Percentiles rank a stretch among this genome's conserved stretches.
Conservation (phyloP, 2,329 filamentous ascomycete species). For the Xylaria sp. region DNA sequence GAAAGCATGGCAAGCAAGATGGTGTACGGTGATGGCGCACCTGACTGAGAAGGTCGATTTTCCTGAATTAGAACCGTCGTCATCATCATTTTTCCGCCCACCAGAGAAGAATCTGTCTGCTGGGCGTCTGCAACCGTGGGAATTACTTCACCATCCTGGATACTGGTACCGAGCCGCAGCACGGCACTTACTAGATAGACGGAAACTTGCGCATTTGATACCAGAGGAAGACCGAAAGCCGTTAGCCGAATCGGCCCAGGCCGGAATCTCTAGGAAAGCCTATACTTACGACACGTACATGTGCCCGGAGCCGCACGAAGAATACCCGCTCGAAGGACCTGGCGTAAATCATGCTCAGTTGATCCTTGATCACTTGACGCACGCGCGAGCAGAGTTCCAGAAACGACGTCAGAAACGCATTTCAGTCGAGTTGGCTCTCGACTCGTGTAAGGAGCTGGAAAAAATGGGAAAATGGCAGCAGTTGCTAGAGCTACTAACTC, state of each 20-base stretch:
- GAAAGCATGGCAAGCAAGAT: slow-evolving; percentile 88
- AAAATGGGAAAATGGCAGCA: slow-evolving; percentile 57
- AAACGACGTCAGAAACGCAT: slow-evolving; percentile 58
- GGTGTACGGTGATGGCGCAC: slow-evolving; percentile 67
- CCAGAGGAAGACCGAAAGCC: slow-evolving; percentile 63
- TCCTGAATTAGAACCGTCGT: slow-evolving; percentile 53
- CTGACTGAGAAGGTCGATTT: slow-evolving; percentile 61
- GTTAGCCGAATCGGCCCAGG: slow-evolving; percentile 54
- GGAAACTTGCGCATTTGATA: slow-evolving; percentile 60
- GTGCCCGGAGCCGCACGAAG: slow-evolving; percentile 67
- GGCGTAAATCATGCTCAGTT: slow-evolving; percentile 62
- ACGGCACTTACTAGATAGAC: slow-evolving; percentile 59
- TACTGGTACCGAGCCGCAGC: slow-evolving; percentile 70
- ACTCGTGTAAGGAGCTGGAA: slow-evolving; percentile 62
- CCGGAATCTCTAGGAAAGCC: slow-evolving; percentile 54
- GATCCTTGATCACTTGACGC: slow-evolving; percentile 58
- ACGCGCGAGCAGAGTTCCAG: slow-evolving; percentile 60
- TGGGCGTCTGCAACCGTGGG: slow-evolving; percentile 67
- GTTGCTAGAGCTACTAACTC: slow-evolving; percentile 58
- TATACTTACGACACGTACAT: slow-evolving; percentile 70
- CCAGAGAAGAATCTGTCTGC: slow-evolving; percentile 64
- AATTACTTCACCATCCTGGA: slow-evolving; percentile 67
- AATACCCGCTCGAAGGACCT: slow-evolving; percentile 57
- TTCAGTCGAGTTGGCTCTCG: slow-evolving; percentile 61
- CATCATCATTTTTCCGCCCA: slow-evolving; percentile 54